Base-by-base conservation (phyloP, 2,329 filamentous ascomycete genomes). In the Pseudogymnoascus sp. region DNA sequence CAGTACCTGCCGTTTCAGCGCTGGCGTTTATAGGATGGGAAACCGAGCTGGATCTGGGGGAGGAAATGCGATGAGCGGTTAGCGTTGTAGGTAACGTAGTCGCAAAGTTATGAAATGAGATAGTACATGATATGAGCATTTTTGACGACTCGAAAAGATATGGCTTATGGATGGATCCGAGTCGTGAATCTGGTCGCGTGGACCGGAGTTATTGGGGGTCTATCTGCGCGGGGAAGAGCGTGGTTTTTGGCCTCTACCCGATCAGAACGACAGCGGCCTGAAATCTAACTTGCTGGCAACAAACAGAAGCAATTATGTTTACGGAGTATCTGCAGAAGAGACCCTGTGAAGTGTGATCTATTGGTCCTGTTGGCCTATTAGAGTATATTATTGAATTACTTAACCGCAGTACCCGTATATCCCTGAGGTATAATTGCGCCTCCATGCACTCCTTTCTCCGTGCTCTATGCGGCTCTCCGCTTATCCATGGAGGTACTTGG, bases 1-100 rank as follows among this genome's bases (percentile, higher is more conserved):
- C 37, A 57, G 58, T 58, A 61, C 30, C 57, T 60, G 28, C 28
- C 38, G 54, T 61, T 62, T 62, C 58, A 62, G 61, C 61, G 61
- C 37, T 62, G 61, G 61, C 61, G 61, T 62, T 62, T 37, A 39
- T 39, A 38, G 60, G 25, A 18, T 59, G 50, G 25, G 25, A 54
- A 36, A 54, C 59, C 41, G 47, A 57, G 59, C 47, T 33, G 47
- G 47, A 33, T 25, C 28, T 54, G 47, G 47, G 47, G 18, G 47
- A 33, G 28, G 47, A 12, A 6, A 41, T 28, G 28, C 47, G 47
- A 54, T 33, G 28, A 54, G 47, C 47, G 16, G 22, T 25, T 25
- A 25, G 4, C 22, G 22, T 25, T 4, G 22, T 25, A 14, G 18
- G 18, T 18, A 18, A 54, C 25, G 25, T 54, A 35, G 47, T 35